Percentiles rank a stretch among this genome's conserved stretches.
Conservation (phyloP, 176 grass and related monocot species). For the Carex cristatella region DNA sequence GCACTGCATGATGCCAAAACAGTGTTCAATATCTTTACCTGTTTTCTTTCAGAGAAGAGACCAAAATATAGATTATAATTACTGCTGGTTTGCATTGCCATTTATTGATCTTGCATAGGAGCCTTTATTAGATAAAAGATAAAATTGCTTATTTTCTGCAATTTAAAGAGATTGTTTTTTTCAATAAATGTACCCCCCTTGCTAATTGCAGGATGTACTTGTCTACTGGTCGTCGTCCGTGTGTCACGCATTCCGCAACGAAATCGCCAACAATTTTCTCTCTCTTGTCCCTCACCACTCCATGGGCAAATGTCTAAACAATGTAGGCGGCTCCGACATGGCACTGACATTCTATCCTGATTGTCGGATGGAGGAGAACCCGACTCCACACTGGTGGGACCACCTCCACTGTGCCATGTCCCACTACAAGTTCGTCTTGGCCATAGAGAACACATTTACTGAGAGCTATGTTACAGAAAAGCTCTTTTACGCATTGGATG, state of each 20-base stretch:
- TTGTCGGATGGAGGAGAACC: constrained; percentile 20
- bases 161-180: background rate
- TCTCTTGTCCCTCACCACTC: constrained; percentile 33
- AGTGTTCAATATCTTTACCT: too few relatives aligned
- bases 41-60: too few relatives aligned
- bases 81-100: background rate
- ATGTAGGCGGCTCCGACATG: constrained; percentile 39
- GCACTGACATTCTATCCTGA: constrained; percentile 36
- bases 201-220: constrained; percentile 26
- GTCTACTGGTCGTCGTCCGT: constrained; percentile 50
- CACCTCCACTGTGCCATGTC: constrained; percentile 54
- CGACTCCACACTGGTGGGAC: constrained; percentile 39
- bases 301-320: constrained; percentile 43
- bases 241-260: constrained; percentile 29
- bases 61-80: background rate
- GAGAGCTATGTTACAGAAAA: constrained; percentile 53
- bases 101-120: background rate
- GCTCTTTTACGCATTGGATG: constrained; percentile 44
- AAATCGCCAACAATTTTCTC: constrained; percentile 23
- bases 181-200: background rate
- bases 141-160: background rate
- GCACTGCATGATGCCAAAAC: too few relatives aligned
- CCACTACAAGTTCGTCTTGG: constrained; percentile 57
- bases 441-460: constrained; percentile 45
- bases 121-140: background rate